Evolutionary conservation across 768 basidiomycete genomes (phyloP), one percentile per base, ranked within the genome.

Genomic region (Suillus paluster): DNA sequence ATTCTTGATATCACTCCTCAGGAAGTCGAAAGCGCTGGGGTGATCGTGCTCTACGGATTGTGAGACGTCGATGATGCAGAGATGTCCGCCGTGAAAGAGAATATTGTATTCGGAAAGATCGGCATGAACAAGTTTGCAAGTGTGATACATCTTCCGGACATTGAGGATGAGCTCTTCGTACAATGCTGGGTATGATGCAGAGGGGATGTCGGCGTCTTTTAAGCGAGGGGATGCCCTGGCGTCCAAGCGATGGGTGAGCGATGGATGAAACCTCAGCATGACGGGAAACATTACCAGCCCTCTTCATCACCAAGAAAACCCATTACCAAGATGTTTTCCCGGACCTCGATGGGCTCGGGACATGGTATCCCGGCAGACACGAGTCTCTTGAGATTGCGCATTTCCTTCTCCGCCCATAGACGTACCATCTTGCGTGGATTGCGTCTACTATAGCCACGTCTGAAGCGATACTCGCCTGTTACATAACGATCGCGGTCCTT

Each of bases 371-470:
- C 95, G 21, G 93, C 93, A n/a, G 87, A 77, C 10, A 85, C 81
- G 50, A 99, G 78, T 36, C 97, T 85, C 71, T 91, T 90, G 64
- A 99, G 78, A 73, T 99, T 99, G 25, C 97, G 87, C 90, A 98
- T 91, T 75, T 99, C 97, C 78, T 99, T 99, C 77, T 99, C 97
- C 2, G 97, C 97, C 97, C 97, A 99, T 4, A 99, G 76, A 17
- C 95, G 85, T 21, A 99, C 96, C 97, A 99, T 99, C 78, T 99
- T 99, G 30, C 97, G 86, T 17, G 97, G 97, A 72, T 99, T 99
- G 64, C 84, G 88, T 61, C 90, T 89, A 69, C 86, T 88, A 75
- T 94, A 94, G 27, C 96, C 96, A 60, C 89, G 85, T 53, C 94
- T 84, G 79, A 99, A 99, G n/a, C 97, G 89, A 73, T 91, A 89